Base-by-base conservation (phyloP, 2,329 filamentous ascomycete species). In the Capronia coronata region DNA sequence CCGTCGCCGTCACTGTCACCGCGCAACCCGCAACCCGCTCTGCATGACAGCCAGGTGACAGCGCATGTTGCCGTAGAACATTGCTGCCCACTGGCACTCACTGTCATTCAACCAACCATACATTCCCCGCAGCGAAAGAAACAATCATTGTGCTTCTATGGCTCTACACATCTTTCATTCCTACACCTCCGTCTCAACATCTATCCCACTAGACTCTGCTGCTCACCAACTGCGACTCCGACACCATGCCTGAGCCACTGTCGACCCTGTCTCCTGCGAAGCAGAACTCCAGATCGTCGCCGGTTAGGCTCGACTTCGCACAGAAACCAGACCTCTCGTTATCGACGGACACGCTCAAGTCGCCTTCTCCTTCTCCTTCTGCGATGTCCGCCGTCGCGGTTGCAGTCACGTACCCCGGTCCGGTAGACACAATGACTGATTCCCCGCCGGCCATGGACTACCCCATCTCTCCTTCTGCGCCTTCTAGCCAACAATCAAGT, bases 241-340 rank as follows among this genome's bases (percentile, higher is more conserved):
- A 27, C 52, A 59, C 34, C 46, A 71, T 71, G 68, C 62, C 67
- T 47, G 65, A 65, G 48, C 67, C 68, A 44, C 58, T 71, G 25
- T 69, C 66, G 3, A 64, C 66, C n/a, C 62, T 71, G 39, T 67
- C 68, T 34, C 61, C 67, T 21, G 68, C 68, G 38, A 65, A 63
- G 53, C 68, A 70, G 51, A 72, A 71, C 55, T 63, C 63, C 35
- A 66, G 68, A 52, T 61, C 61, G 8, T 41, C 60, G 61, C 25
- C 68, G 64, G n/a, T 59, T 61, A 34, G 57, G 52, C 46, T 58
- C 53, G 30, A 52, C 51, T 27, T 52, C 48, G 22, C 46, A 49
- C 23, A 49, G 53, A 27, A 49, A 47, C 22, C 55, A 46, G 25
- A 59, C 57, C 18, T 43, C 42, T 23, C 51, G 32, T 22, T 52